Evolutionary conservation across 345 rosid species (phyloP).

Genomic region (Tarenaya hassleriana): DNA sequence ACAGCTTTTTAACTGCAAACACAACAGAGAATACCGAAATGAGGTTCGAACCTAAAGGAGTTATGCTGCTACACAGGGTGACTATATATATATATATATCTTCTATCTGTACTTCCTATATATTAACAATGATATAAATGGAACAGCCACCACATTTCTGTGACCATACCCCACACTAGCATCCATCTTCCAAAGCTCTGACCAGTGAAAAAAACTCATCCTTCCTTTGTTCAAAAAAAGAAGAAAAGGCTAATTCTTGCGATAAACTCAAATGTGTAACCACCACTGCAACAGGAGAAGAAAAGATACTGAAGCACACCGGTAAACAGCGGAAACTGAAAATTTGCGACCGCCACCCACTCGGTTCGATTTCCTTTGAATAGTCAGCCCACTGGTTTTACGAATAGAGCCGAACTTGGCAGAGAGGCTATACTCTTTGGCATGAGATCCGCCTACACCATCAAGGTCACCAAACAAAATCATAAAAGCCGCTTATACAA

Average conservation of each 20-base stretch:
- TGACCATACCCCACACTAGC: no score
- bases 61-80: neutral
- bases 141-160: no score
- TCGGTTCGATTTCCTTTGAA: conserved; percentile 36
- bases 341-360: conserved; percentile 25
- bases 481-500: no score
- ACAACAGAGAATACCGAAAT: neutral
- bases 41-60: neutral
- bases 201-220: neutral
- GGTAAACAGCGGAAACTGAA: conserved; percentile 54
- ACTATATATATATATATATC: no score
- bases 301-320: conserved; percentile 27
- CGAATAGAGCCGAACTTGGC: conserved; percentile 35
- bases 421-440: conserved; percentile 32
- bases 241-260: neutral
- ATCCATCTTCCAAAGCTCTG: no score
- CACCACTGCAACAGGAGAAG: neutral
- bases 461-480: conserved; percentile 9
- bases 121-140: neutral
- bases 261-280: neutral
- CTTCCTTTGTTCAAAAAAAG: neutral
- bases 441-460: conserved; percentile 38
- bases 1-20: neutral
- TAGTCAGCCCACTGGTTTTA: conserved; percentile 32
- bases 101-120: neutral